phyloP scores from a whole-genome alignment of 2,329 filamentous ascomycete species.

The Zarea fungicola region DNA sequence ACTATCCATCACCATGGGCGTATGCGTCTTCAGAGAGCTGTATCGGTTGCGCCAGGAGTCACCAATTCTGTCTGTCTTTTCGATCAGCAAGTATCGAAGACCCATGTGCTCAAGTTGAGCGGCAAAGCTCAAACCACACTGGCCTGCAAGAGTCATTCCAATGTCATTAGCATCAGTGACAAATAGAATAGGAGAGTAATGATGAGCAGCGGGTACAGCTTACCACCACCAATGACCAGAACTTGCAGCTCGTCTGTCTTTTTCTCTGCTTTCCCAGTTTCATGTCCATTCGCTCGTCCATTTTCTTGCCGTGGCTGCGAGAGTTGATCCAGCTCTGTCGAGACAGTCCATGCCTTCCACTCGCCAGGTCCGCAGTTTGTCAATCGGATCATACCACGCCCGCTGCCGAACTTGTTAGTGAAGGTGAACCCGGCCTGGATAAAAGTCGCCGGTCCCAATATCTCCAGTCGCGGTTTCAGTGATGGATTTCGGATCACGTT shows the following conservation, averaged over 20 bases:
- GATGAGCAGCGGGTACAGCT: not conserved
- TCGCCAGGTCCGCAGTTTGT: slow-evolving; percentile 7
- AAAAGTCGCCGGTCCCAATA: slow-evolving; percentile 14
- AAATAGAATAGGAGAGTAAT: not conserved
- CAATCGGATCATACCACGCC: slow-evolving; percentile 19
- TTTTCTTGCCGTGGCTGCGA: slow-evolving; percentile 10
- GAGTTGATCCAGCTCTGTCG: slow-evolving; percentile 22
- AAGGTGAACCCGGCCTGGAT: slow-evolving; percentile 18
- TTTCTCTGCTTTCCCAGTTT: slow-evolving; percentile 12
- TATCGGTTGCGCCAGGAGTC: slow-evolving; percentile 49
- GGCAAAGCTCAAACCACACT: slow-evolving; percentile 36
- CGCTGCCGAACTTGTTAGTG: slow-evolving; percentile 16
- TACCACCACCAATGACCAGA: slow-evolving; percentile 36
- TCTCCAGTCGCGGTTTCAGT: slow-evolving; percentile 13
- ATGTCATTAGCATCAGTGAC: too few species aligned
- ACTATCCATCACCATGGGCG: slow-evolving; percentile 20
- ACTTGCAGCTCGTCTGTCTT: slow-evolving; percentile 32
- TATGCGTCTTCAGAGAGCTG: slow-evolving; percentile 20
- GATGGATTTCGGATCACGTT: slow-evolving; percentile 10
- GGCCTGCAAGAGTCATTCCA: too few species aligned
- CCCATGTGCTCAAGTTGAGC: slow-evolving; percentile 23
- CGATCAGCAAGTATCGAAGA: slow-evolving; percentile 34
- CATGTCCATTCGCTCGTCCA: too few species aligned
- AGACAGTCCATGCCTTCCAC: slow-evolving; percentile 23
- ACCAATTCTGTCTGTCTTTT: slow-evolving; percentile 39